Evolutionary conservation across 2,329 filamentous ascomycete species (phyloP), one percentile per base, ranked within the genome.

Genomic region (Diaporthe sp.): DNA sequence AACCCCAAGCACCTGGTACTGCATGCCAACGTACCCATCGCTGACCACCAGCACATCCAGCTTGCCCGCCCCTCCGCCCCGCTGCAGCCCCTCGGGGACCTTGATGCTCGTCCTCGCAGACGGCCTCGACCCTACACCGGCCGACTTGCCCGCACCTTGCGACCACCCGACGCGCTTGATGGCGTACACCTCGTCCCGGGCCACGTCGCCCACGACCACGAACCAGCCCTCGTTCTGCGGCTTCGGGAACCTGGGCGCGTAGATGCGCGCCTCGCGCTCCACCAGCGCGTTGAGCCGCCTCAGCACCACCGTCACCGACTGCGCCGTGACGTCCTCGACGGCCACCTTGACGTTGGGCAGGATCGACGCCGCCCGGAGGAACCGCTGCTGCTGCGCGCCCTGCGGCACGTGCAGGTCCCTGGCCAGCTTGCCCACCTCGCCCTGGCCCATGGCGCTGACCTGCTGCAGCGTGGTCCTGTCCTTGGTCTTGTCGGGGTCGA

Each of bases 201-300:
- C 86, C 3, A 90, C 81, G 79, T 94, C 92, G 9, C 92, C 93
- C 0, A 98, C 89, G 31, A 98, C 82, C 20, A 97, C 91, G 83
- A 99, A 98, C 90, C 93, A 98, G 0, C 96, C 96, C 81, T 99
- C 97, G 0, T 92, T 97, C 84, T 99, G 97, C 22, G 95, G 92
- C 85, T 99, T 99, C 1, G 96, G 96, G 85, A 98, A 98, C 31
- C 91, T 90, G 3, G 97, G 96, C 0, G 97, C 95, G 80, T 93
- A 98, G 82, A 98, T 94, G 76, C 93, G 91, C 67, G 91, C 92
- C 1, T 95, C 94, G 12, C 88, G 86, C 81, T 93, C 90, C 17
- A 87, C 86, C 5, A 93, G 84, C 1, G 90, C 82, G 83, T 98
- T 98, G 68, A 90, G 85, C 0, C 96, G 92, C 57, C 87, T 88